Base-by-base conservation (phyloP, 176 grass and related monocot species). In the Avena atlantica region DNA sequence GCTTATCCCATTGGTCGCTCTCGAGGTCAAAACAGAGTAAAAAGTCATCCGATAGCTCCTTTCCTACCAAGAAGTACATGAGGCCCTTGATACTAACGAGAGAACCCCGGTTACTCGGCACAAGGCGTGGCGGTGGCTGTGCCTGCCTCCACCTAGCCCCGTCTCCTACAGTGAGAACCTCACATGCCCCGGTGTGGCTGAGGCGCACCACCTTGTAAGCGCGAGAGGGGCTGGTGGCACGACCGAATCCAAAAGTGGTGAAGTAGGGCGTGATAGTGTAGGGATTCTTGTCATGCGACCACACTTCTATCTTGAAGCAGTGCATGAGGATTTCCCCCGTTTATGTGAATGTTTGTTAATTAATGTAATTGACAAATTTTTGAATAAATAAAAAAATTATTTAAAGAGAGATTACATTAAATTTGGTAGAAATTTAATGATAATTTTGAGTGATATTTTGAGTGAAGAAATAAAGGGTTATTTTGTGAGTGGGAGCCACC, bases 171-270 rank as follows among this genome's bases (percentile, higher is more conserved):
- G 69, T 71, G 17, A 71, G 69, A 0, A 71, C 69, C 37, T 71
- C 69, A 21, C 69, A 71, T 21, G 37, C 9, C 36, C 36, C 37
- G 2, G 9, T 40, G 37, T 21, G 37, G 37, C 17, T 71, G 69
- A 71, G 69, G 37, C 37, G 69, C 37, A 71, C 69, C 37, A 6
- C 69, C 37, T 71, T 71, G 9, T 71, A 71, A 71, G 17, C 36
- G 42, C 9, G 36, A 11, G 17, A 40, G 0, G 19, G 19, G 0
- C 69, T 10, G 17, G 37, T 0, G 69, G 69, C 69, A 0, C 69
- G 69, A 5, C 69, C 37, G 4, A 71, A 71, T 19, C 19, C 37
- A 9, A 71, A 71, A 19, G 69, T 71, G 0, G 37, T 45, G 37
- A 71, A 71, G 37, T 71, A 71, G 1, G 68, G 68, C 9, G 68